Conservation (phyloP, 1,284 basidiomycete species). For the Pseudozyma flocculosa region DNA sequence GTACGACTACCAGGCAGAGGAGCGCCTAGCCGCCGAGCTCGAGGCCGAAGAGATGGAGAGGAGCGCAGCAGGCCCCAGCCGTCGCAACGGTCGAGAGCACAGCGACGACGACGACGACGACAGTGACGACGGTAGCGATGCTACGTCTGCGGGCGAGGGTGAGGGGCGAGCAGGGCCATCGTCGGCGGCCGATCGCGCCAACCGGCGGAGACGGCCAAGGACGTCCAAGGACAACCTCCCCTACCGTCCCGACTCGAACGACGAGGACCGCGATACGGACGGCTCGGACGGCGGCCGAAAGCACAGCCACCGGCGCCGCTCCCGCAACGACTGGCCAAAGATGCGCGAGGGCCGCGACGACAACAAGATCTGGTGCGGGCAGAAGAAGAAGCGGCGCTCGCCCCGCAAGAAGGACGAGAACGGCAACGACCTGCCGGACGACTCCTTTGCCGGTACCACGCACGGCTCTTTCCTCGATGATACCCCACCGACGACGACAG, state of each 20-base stretch:
- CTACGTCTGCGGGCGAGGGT: no score
- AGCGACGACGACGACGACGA: no score
- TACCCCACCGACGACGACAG: no score
- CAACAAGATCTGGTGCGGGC: conserved; percentile 7
- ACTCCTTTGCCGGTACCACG: conserved; percentile 1
- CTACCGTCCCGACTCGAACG: conserved; percentile 1
- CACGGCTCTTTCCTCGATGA: background rate
- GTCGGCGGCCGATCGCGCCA: background rate
- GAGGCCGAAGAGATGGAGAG: background rate
- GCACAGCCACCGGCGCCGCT: conserved; percentile 2
- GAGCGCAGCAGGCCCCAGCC: background rate
- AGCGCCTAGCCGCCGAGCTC: background rate
- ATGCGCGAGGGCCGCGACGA: conserved; percentile 7
- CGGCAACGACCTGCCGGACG: background rate
- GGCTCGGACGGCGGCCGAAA: conserved; percentile 1
- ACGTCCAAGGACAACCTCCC: conserved; percentile 1
- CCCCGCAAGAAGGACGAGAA: background rate
- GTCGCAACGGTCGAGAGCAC: background rate
- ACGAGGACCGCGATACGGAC: conserved; percentile 4
- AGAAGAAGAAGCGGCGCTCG: background rate
- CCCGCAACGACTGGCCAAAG: background rate
- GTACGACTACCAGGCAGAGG: conserved; percentile 5
- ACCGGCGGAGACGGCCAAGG: background rate
- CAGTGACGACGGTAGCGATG: no score
- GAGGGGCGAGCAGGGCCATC: background rate